A percentile compares a stretch with the other conserved stretches of the same genome.
Conservation (phyloP, 495 filamentous ascomycete genomes). For the Aspergillus conjunctus region DNA sequence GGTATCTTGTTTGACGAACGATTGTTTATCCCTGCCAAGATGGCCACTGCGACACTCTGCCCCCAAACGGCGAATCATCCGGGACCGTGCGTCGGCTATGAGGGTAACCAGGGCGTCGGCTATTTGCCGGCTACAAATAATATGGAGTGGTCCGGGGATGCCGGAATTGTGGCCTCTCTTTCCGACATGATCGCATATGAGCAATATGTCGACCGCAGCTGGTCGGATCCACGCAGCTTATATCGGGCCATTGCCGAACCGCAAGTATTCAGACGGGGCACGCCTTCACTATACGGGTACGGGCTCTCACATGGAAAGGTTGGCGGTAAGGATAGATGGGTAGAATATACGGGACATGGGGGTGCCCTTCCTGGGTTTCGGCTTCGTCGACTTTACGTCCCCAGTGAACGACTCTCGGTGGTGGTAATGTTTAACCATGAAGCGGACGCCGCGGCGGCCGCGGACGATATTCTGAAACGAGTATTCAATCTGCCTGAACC, state of each 20-base stretch:
- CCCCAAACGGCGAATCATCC: slow-evolving; percentile 33
- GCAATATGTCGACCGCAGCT: slow-evolving; percentile 29
- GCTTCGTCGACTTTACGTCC: slow-evolving; percentile 31
- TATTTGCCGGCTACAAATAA: slow-evolving; percentile 29
- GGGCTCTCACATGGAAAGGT: slow-evolving; percentile 26
- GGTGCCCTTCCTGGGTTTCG: slow-evolving; percentile 40
- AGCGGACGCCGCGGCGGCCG: slow-evolving; percentile 19
- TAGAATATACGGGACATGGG: slow-evolving; percentile 27
- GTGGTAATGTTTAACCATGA: slow-evolving; percentile 37
- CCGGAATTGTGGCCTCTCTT: slow-evolving; percentile 38
- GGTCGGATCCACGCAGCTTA: slow-evolving; percentile 28
- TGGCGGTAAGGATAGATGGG: slow-evolving; percentile 8
- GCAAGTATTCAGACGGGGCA: slow-evolving; percentile 29
- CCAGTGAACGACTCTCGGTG: slow-evolving; percentile 31
- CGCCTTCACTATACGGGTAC: slow-evolving; percentile 28
- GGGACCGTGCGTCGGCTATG: slow-evolving; percentile 36
- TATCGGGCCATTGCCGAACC: slow-evolving; percentile 25
- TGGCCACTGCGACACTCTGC: slow-evolving; percentile 35
- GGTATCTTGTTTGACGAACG: slow-evolving; percentile 30
- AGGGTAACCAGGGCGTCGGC: slow-evolving; percentile 30
- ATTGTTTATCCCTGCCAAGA: slow-evolving; percentile 33
- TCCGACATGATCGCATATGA: slow-evolving; percentile 41
- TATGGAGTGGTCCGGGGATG: slow-evolving; percentile 42
- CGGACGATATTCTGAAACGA: slow-evolving; percentile 23
- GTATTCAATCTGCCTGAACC: slow-evolving; percentile 22